Base-by-base conservation (phyloP, 176 grass and related monocot genomes). In the Phoenix dactylifera region DNA sequence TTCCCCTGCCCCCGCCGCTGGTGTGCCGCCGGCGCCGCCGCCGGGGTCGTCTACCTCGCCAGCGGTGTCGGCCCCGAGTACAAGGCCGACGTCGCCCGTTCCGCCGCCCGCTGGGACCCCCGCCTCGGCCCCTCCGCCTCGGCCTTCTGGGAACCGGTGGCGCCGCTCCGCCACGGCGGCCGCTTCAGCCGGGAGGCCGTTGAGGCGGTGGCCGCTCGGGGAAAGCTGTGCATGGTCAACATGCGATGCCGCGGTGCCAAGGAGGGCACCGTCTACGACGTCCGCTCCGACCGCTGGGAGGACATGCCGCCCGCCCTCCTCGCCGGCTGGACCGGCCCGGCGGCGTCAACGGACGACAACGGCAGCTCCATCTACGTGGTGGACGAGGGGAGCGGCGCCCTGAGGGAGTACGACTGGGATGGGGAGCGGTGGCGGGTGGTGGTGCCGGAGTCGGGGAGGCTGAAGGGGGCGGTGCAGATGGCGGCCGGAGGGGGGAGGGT, bases 211-310 rank as follows among this genome's bases (percentile, higher is more conserved):
- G 77, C 56, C 52, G 74, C 92, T 0, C 19, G 53, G 15, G 87
- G 87, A 55, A 97, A 88, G 80, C 78, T 97, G 3, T 97, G 80
- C 84, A 85, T 91, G 84, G 87, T 97, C 24, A 97, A 84, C 73
- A 61, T 97, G 4, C 64, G 72, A 1, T 64, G 78, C 7, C 75
- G 81, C 6, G 79, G 83, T 0, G 55, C 78, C 17, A 97, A 92
- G 69, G 78, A 88, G 9, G 87, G 93, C 20, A 63, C 72, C 5
- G 73, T 97, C 18, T 88, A 80, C 76, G 77, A 97, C 73, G 58
- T 88, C 16, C 15, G 0, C 0, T 57, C 24, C 32, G 59, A 50
- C 0, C 19, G 62, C 18, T 97, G 93, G 93, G 87, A 88, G 44
- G 87, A 88, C 50, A 97, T 97, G 93, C 93, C 93, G 1, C 60